Evolutionary conservation across 495 filamentous ascomycete species (phyloP).

Genomic region (Schizothecium vesticola): DNA sequence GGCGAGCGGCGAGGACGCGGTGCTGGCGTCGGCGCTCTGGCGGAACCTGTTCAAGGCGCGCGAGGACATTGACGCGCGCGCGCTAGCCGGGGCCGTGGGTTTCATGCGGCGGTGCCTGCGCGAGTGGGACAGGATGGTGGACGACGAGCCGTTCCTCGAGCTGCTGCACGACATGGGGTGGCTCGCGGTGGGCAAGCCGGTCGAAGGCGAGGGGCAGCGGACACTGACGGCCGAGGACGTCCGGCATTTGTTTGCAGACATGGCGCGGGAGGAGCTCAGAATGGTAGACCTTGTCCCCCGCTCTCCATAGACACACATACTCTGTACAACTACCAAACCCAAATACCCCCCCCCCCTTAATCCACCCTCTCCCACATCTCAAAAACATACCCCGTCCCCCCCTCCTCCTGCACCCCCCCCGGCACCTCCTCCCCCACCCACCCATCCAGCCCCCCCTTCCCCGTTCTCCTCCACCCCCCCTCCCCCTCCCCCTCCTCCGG

Average conservation of each 20-base stretch:
- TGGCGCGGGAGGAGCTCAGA: neutral
- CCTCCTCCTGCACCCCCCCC: conserved; percentile 48
- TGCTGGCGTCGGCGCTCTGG: conserved; percentile 85
- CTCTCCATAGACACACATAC: neutral
- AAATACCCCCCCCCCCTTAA: too few relatives aligned
- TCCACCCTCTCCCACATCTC: conserved; percentile 56
- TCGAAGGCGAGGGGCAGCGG: conserved; percentile 29
- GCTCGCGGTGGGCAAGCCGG: conserved; percentile 10
- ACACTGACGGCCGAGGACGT: neutral
- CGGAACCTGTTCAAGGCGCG: conserved; percentile 81
- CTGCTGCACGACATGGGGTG: neutral
- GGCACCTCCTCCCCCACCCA: conserved; percentile 57
- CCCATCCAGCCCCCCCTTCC: conserved; percentile 45
- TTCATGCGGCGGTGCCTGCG: conserved; percentile 69
- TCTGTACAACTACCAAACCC: neutral
- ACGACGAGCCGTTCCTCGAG: conserved; percentile 41
- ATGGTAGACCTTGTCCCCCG: neutral
- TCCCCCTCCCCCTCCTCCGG: conserved; percentile 26
- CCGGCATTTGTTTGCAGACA: neutral
- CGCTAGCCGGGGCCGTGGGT: conserved; percentile 66
- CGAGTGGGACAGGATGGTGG: conserved; percentile 56
- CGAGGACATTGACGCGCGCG: conserved; percentile 63
- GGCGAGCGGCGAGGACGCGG: conserved; percentile 67
- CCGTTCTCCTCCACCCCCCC: conserved; percentile 44
- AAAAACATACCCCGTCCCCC: conserved; percentile 56